Conservation (phyloP, 257 asterid genomes). For the Solanum lycopersicoides region DNA sequence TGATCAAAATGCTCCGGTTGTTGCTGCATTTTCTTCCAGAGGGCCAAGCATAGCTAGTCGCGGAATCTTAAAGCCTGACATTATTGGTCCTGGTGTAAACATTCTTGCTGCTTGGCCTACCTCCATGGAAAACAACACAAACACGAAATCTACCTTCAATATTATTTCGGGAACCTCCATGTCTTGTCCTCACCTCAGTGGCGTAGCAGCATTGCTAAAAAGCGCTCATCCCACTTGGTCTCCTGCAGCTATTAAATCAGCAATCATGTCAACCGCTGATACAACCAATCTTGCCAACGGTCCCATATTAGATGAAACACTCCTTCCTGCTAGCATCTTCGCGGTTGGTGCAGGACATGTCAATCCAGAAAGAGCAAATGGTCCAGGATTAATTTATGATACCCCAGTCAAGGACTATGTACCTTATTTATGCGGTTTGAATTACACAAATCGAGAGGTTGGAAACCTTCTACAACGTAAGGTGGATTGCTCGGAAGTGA, state of each 20-base stretch:
- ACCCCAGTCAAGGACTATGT: conserved; percentile 28
- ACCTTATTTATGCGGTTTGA: conserved; percentile 38
- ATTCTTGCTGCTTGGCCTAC: conserved; percentile 44
- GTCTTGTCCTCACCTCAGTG: conserved; percentile 47
- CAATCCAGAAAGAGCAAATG: conserved; percentile 27
- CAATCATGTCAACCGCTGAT: conserved; percentile 50
- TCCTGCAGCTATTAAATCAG: conserved; percentile 42
- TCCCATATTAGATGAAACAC: conserved; percentile 20
- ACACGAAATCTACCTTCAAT: conserved; percentile 24
- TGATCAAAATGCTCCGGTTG: conserved; percentile 23
- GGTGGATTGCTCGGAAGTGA: conserved; percentile 10
- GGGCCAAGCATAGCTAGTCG: conserved; percentile 34
- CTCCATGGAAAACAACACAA: conserved; percentile 14
- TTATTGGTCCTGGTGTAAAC: conserved; percentile 50
- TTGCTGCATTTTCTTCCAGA: conserved; percentile 37
- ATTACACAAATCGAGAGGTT: conserved; percentile 20
- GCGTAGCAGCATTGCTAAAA: conserved; percentile 34
- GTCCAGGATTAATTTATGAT: conserved; percentile 46
- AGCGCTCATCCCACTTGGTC: conserved; percentile 41
- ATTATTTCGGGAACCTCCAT: conserved; percentile 40
- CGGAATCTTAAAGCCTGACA: conserved; percentile 57
- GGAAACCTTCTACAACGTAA: background rate
- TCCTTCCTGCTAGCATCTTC: conserved; percentile 15
- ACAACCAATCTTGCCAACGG: conserved; percentile 1
- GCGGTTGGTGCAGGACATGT: conserved; percentile 43